Conservation (phyloP, 495 filamentous ascomycete genomes). For the Platismatia glauca region DNA sequence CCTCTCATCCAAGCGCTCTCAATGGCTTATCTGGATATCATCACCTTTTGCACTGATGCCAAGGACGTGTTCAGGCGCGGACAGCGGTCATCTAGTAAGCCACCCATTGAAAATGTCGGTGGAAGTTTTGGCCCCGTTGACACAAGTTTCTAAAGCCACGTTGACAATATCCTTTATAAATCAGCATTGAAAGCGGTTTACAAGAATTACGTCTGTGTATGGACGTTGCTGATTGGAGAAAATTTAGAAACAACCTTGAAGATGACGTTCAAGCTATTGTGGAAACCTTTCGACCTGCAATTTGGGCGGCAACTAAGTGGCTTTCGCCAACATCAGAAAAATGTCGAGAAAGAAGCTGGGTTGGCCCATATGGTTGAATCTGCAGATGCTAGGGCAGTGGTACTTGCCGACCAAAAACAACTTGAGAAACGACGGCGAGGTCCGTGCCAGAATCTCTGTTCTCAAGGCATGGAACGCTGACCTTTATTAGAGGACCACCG, state of each 20-base stretch:
- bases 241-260: not conserved
- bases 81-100: slow-evolving; percentile 2
- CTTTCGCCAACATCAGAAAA: slow-evolving; percentile 14
- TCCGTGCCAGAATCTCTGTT: not conserved
- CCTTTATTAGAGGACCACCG: not conserved
- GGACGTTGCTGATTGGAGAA: not conserved
- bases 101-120: too few species aligned
- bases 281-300: not conserved
- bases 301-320: not conserved
- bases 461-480: not conserved
- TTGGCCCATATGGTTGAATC: slow-evolving; percentile 14
- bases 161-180: too few species aligned
- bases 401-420: not conserved
- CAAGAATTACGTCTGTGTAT: too few species aligned
- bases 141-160: too few species aligned
- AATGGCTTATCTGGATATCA: slow-evolving; percentile 33
- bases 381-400: not conserved
- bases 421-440: slow-evolving; percentile 6
- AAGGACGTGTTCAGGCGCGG: slow-evolving; percentile 26
- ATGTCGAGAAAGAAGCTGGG: slow-evolving; percentile 16
- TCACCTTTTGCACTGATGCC: slow-evolving; percentile 31
- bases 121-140: too few species aligned
- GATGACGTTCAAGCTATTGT: not conserved
- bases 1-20: slow-evolving; percentile 30
- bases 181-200: too few species aligned